Evolutionary conservation across 2,329 filamentous ascomycete species (phyloP).

Genomic region (Rugonectria rugulosa): DNA sequence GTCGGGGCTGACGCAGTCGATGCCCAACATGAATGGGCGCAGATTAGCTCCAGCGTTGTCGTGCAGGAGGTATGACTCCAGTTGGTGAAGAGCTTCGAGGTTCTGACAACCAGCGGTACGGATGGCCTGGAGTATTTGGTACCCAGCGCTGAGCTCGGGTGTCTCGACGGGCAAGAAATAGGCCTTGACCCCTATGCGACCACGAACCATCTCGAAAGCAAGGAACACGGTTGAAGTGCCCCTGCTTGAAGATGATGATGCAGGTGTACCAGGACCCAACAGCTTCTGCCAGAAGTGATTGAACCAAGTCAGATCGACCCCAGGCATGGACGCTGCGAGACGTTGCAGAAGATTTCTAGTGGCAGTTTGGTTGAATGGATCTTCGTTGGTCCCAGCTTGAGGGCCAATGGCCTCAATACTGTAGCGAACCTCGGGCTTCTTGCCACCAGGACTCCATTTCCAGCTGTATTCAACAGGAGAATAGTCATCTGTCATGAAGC

Average conservation of each 20-base stretch:
- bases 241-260: too few species aligned
- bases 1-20: conserved; percentile 40
- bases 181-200: neutral
- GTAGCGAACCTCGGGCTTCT: conserved; percentile 40
- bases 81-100: neutral
- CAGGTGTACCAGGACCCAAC: conserved; percentile 1
- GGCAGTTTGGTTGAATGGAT: conserved; percentile 35
- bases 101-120: conserved; percentile 16
- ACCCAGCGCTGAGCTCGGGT: neutral
- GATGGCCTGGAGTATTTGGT: conserved; percentile 32
- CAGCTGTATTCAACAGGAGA: conserved; percentile 49
- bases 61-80: conserved; percentile 9
- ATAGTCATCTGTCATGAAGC: conserved; percentile 51
- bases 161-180: conserved; percentile 23
- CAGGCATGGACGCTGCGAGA: conserved; percentile 3
- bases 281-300: conserved; percentile 1
- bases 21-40: conserved; percentile 41
- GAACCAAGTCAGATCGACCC: neutral
- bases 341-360: neutral
- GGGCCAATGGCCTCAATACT: conserved; percentile 43
- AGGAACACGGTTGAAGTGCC: conserved; percentile 22
- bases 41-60: neutral
- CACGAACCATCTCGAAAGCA: conserved; percentile 13
- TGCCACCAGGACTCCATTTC: conserved; percentile 38
- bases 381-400: conserved; percentile 36